A percentile compares a stretch with the other conserved stretches of the same genome.
Evolutionary conservation across 192 early-diverging fungal species (phyloP).

Genomic region (Diversispora eburnea): DNA sequence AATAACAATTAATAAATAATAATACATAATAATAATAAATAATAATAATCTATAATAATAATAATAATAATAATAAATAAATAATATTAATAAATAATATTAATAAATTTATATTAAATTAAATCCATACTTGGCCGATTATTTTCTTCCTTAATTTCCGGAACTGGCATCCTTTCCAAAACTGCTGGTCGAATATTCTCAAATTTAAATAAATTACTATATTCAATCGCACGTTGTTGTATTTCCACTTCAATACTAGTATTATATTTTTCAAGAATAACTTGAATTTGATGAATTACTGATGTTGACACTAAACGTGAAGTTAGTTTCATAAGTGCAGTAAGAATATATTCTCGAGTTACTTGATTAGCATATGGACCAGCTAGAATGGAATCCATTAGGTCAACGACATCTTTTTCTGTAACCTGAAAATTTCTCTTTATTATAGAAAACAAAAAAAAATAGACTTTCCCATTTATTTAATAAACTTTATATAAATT

Average conservation of each 20-base stretch:
- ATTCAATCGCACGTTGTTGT: slow-evolving; percentile 94
- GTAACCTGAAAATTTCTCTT: slow-evolving; percentile 42
- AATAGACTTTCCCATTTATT: background rate
- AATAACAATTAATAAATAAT: too few relatives aligned
- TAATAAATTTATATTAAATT: slow-evolving; percentile 20
- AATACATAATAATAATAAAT: background rate
- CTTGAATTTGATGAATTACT: slow-evolving; percentile 51
- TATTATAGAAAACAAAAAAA: background rate
- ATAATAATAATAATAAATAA: background rate
- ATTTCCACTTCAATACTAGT: slow-evolving; percentile 84
- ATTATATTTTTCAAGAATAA: slow-evolving; percentile 57
- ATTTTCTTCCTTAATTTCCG: slow-evolving; percentile 53
- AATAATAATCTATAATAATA: too few relatives aligned
- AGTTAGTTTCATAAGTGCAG: slow-evolving; percentile 84
- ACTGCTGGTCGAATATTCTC: slow-evolving; percentile 68
- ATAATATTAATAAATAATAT: background rate
- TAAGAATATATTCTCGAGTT: slow-evolving; percentile 81
- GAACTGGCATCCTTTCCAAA: slow-evolving; percentile 93
- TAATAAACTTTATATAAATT: background rate
- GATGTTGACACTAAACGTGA: slow-evolving; percentile 64
- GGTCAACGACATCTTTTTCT: slow-evolving; percentile 69
- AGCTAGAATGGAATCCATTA: slow-evolving; percentile 71
- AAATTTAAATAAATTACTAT: slow-evolving; percentile 72
- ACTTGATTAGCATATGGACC: slow-evolving; percentile 77
- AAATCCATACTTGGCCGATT: slow-evolving; percentile 11